Evolutionary conservation across 2,329 filamentous ascomycete genomes (phyloP), one percentile per base, ranked within the genome.

Genomic region (Hirsutella minnesotensis): DNA sequence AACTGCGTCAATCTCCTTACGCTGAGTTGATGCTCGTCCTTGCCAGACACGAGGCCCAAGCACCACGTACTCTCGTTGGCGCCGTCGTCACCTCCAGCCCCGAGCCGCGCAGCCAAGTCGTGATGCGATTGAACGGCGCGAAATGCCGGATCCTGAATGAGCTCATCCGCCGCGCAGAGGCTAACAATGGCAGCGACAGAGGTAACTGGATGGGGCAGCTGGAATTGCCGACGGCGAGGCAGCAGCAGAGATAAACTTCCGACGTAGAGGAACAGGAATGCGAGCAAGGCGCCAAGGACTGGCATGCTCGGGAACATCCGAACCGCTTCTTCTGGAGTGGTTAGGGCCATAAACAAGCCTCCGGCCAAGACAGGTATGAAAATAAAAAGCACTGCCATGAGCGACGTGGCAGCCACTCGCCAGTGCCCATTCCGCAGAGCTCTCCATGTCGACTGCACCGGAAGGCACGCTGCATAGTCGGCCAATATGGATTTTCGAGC

Each of bases 151-250:
- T 95, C 88, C 5, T 75, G 69, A 2, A 86, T 67, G 16, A 94
- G 67, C 20, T 82, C 81, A 36, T 80, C 81, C 51, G 81, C 80
- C 46, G 85, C 79, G 35, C 90, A 69, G 57, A 90, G 89, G 55
- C 79, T 82, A 51, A 94, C 73, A 19, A 89, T 69, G 57, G 89
- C 86, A 1, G 84, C 83, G 16, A 94, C 69, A 38, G 75, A 86
- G 46, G 72, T 75, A 34, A 85, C 79, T 5, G 72, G 71, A 56
- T 94, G 87, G 0, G 87, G 86, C 2, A 94, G 72, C 35, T 80
- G 68, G 50, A 80, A 77, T 33, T 71, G 67, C 35, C 68, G 64
- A 13, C 84, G 73, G 12, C 68, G 64, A 0, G 82, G 82, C 51
- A 83, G 64, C 44, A 86, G 64, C 5, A 75, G 61, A 35, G 75